These are phyloP conservation scores for Trichoderma simmonsii DNA, from an alignment of 2,329 filamentous ascomycete genomes.

Conservation along the genomic window DNA sequence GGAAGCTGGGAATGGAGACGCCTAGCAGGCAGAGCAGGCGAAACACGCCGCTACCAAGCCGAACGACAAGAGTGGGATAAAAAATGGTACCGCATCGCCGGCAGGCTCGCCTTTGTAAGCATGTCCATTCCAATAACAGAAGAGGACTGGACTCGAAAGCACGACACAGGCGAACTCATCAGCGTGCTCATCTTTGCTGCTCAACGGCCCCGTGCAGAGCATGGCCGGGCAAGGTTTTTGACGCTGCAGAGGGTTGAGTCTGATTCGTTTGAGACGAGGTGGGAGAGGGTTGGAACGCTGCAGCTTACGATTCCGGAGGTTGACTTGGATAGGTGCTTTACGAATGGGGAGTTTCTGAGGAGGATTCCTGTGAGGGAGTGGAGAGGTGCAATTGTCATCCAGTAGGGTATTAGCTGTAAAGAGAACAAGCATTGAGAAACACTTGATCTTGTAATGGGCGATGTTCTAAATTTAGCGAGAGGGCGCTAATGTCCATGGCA, in stretches of 20 bases:
- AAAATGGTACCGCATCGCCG: conserved; percentile 6
- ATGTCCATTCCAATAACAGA: conserved; percentile 13
- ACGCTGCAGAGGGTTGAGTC: conserved; percentile 12
- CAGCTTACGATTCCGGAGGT: conserved; percentile 4
- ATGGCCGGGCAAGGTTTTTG: conserved; percentile 13
- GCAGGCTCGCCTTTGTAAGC: conserved; percentile 9
- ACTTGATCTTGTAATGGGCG: not conserved
- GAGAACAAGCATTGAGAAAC: not conserved
- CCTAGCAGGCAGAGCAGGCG: conserved; percentile 6
- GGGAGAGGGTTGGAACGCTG: conserved; percentile 14
- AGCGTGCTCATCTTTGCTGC: conserved; percentile 13
- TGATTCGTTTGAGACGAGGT: conserved; percentile 6
- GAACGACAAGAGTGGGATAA: conserved; percentile 8
- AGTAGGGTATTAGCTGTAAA: not conserved
- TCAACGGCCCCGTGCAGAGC: conserved; percentile 1
- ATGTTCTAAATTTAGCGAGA: not conserved
- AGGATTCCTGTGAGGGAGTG: conserved; percentile 5
- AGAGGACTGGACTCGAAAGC: conserved; percentile 12
- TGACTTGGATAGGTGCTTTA: conserved; percentile 3
- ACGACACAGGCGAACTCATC: conserved; percentile 7
- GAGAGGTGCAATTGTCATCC: not conserved
- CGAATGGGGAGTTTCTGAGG: conserved; percentile 6
- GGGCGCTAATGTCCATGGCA: not conserved
- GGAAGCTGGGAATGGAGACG: conserved; percentile 17
- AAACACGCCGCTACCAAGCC: not conserved